A percentile compares a stretch with the other conserved stretches of the same genome.
Conservation (phyloP, 2,329 filamentous ascomycete species). For the Escovopsis sp. region DNA sequence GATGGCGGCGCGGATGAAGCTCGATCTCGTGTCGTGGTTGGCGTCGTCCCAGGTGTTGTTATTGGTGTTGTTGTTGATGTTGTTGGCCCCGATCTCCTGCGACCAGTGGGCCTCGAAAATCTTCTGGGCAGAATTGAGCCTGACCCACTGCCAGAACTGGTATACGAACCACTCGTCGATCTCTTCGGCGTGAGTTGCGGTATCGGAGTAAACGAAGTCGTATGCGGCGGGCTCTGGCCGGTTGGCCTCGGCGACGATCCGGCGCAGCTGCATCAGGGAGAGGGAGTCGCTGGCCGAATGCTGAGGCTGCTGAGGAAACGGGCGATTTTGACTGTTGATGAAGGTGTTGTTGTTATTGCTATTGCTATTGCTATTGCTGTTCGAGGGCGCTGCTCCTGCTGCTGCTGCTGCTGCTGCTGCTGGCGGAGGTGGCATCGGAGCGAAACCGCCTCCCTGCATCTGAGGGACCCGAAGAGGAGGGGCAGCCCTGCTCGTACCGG, state of each 20-base stretch:
- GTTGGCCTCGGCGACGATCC: slow-evolving; percentile 60
- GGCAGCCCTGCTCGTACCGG: background rate
- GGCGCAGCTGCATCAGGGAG: slow-evolving; percentile 58
- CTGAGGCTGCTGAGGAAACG: slow-evolving; percentile 17
- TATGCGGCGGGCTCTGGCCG: slow-evolving; percentile 58
- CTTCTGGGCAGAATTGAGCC: slow-evolving; percentile 59
- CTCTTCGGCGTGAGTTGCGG: slow-evolving; percentile 65
- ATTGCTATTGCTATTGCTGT: slow-evolving; percentile 2
- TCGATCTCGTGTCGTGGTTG: slow-evolving; percentile 36
- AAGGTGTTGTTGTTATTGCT: slow-evolving; percentile 6
- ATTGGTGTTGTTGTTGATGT: slow-evolving; percentile 17
- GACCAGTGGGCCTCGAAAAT: slow-evolving; percentile 69
- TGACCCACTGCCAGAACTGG: slow-evolving; percentile 68
- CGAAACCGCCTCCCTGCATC: background rate
- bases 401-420: background rate
- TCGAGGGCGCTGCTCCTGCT: slow-evolving; percentile 2
- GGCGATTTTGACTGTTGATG: slow-evolving; percentile 8
- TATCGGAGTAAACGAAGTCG: slow-evolving; percentile 70
- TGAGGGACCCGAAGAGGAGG: too few species aligned
- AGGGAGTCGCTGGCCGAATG: slow-evolving; percentile 49
- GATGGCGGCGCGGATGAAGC: slow-evolving; percentile 44
- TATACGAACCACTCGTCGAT: slow-evolving; percentile 97
- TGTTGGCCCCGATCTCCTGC: slow-evolving; percentile 29
- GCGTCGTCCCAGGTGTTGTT: slow-evolving; percentile 54
- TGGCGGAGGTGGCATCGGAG: slow-evolving; percentile 13